Percentiles rank a stretch among this genome's conserved stretches.
These are phyloP conservation scores for Gryganskiella cystojenkinii DNA, from an alignment of 192 early-diverging fungal species.

Conservation along the genomic window DNA sequence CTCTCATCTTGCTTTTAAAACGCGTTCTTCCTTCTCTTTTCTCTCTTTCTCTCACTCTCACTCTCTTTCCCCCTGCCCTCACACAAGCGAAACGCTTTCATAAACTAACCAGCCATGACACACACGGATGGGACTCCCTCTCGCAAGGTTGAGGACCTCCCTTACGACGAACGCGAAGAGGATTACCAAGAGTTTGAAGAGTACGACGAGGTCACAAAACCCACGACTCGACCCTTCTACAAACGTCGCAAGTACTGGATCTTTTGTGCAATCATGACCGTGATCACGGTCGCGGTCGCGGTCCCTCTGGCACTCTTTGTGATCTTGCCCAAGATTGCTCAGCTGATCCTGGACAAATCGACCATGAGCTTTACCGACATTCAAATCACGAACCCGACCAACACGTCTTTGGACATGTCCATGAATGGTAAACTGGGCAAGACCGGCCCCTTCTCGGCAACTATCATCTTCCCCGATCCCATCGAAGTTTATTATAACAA, in stretches of 20 bases:
- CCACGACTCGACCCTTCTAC: conserved; percentile 53
- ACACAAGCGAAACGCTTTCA: background rate
- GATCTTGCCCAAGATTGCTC: conserved; percentile 63
- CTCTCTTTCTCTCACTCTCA: background rate
- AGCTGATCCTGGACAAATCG: conserved; percentile 56
- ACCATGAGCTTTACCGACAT: conserved; percentile 49
- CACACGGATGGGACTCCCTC: conserved; percentile 13
- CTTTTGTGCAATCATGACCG: conserved; percentile 58
- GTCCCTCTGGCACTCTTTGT: conserved; percentile 63
- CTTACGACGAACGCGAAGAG: conserved; percentile 48
- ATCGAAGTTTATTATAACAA: conserved; percentile 57
- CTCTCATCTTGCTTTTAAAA: background rate
- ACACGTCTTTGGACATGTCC: conserved; percentile 50
- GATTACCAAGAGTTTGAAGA: conserved; percentile 56
- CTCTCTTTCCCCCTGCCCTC: background rate
- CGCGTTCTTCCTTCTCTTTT: background rate
- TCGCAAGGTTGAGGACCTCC: conserved; percentile 19
- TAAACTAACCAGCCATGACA: conserved; percentile 12
- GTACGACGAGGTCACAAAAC: conserved; percentile 51
- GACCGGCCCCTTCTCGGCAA: conserved; percentile 64
- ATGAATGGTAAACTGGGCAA: conserved; percentile 53
- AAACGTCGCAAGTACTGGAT: conserved; percentile 64
- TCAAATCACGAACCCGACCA: conserved; percentile 51
- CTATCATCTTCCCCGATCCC: conserved; percentile 57
- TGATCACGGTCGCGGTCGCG: conserved; percentile 53